Evolutionary conservation across 257 asterid genomes (phyloP).

Genomic region (Verbena officinalis): DNA sequence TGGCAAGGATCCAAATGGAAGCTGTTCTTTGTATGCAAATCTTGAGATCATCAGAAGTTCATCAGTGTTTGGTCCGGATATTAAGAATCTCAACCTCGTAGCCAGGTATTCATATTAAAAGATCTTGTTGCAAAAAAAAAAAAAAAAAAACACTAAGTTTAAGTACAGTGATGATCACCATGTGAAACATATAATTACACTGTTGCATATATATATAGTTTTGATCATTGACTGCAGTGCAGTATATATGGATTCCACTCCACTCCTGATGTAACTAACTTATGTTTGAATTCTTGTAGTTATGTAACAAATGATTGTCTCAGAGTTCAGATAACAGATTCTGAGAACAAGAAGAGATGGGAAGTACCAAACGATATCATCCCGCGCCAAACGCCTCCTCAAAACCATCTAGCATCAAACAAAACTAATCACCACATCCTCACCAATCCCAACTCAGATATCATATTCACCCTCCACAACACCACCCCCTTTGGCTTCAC

Average conservation of each 20-base stretch:
- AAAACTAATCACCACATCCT: background rate
- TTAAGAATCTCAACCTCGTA: conserved; percentile 35
- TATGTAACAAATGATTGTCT: conserved; percentile 38
- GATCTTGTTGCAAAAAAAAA: background rate
- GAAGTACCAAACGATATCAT: conserved; percentile 45
- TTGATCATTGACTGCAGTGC: no score
- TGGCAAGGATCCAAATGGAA: conserved; percentile 21
- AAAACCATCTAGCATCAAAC: background rate
- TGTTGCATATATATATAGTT: no score
- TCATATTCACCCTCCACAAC: conserved; percentile 38
- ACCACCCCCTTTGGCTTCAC: conserved; percentile 47
- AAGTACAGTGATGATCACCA: background rate
- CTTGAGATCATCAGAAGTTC: conserved; percentile 33
- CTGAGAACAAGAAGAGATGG: conserved; percentile 42
- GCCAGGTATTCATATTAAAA: conserved; percentile 35
- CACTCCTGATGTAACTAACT: no score
- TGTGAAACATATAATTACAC: no score
- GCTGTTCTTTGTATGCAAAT: conserved; percentile 20
- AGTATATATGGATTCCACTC: no score
- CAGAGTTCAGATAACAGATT: conserved; percentile 44
- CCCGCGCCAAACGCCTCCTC: conserved; percentile 28
- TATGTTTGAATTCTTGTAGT: conserved; percentile 20
- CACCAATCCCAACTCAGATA: conserved; percentile 35
- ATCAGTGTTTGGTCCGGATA: conserved; percentile 36
- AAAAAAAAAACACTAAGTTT: no score